Evolutionary conservation across 495 filamentous ascomycete genomes (phyloP).

Genomic region (Talaromyces stipitatus): DNA sequence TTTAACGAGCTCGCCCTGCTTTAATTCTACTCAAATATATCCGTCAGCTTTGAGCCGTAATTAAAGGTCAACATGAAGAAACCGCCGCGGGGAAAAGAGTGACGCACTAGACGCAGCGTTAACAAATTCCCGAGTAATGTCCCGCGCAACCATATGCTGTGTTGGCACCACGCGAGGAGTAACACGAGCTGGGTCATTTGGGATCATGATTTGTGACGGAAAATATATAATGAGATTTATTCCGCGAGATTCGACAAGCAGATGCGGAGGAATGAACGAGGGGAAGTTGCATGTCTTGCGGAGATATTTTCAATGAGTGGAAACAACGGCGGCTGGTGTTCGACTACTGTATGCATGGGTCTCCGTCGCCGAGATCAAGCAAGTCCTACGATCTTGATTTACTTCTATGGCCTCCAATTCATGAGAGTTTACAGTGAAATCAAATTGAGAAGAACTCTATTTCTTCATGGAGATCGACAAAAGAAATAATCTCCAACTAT

Average conservation of each 20-base stretch:
- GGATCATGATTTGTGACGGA: constrained; percentile 29
- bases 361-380: not conserved
- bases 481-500: constrained; percentile 16
- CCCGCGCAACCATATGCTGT: constrained; percentile 48
- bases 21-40: constrained; percentile 31
- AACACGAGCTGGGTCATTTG: constrained; percentile 29
- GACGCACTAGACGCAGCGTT: constrained; percentile 61
- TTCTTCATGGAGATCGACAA: not conserved
- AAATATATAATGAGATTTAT: not conserved
- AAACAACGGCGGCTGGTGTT: not conserved
- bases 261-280: not conserved
- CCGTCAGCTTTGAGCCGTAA: not conserved
- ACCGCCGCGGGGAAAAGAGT: not conserved
- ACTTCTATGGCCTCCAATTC: not conserved
- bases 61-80: not conserved
- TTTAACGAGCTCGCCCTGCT: constrained; percentile 78
- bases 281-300: not conserved
- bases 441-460: constrained; percentile 3
- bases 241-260: not conserved
- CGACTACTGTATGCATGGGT: not conserved
- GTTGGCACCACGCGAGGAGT: constrained; percentile 28
- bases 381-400: not conserved
- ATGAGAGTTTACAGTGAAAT: not conserved
- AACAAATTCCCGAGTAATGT: constrained; percentile 74
- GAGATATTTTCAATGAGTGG: constrained; percentile 1